Conservation (phyloP, 176 grass and related monocot species). For the Guadua angustifolia region DNA sequence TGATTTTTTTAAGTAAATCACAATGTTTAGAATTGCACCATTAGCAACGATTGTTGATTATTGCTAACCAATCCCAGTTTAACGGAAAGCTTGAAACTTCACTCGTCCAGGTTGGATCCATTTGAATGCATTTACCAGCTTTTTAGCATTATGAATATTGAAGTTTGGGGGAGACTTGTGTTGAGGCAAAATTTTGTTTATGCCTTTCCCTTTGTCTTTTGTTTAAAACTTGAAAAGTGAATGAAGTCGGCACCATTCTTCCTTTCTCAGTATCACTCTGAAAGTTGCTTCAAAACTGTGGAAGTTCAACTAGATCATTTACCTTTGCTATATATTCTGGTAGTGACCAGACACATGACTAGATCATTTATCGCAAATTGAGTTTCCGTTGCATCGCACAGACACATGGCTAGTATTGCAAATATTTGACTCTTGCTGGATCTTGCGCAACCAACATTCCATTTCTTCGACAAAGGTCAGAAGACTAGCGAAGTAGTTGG, state of each 20-base stretch:
- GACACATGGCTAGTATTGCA: too few relatives aligned
- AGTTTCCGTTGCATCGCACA: too few relatives aligned
- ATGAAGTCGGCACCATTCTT: background rate
- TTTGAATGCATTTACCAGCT: background rate
- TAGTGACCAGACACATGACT: too few relatives aligned
- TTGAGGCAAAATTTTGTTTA: background rate
- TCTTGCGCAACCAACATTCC: slow-evolving; percentile 46
- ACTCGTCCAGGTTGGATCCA: background rate
- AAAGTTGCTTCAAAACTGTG: background rate
- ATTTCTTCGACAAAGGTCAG: slow-evolving; percentile 54
- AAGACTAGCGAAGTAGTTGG: slow-evolving; percentile 48
- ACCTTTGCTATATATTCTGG: background rate
- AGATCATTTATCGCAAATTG: too few relatives aligned
- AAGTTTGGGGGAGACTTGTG: background rate
- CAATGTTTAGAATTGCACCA: background rate
- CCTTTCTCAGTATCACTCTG: background rate
- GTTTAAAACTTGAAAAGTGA: background rate
- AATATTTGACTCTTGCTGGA: slow-evolving; percentile 1
- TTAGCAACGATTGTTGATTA: background rate
- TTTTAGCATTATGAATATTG: background rate
- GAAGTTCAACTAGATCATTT: background rate
- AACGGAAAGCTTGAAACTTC: background rate
- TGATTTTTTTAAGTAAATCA: background rate
- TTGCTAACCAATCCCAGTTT: background rate
- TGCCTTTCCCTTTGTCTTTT: background rate